Evolutionary conservation across 257 asterid species (phyloP).

Genomic region (Osmanthus fragrans): DNA sequence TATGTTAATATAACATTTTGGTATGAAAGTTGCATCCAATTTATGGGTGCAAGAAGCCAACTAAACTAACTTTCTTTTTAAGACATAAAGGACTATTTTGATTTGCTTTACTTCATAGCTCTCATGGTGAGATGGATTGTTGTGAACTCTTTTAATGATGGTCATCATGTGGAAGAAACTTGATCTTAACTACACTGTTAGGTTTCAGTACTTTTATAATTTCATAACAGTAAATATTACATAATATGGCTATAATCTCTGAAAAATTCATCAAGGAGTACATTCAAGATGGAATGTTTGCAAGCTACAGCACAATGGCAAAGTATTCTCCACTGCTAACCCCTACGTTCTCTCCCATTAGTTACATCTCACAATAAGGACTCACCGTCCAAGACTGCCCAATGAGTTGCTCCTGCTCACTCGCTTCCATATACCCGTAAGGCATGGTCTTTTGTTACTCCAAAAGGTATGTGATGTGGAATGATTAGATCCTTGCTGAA

Average conservation of each 20-base stretch:
- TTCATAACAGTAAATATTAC: not conserved
- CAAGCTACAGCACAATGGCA: not conserved
- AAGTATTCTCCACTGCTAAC: not conserved
- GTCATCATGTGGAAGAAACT: not conserved
- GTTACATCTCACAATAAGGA: not conserved
- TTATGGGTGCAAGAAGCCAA: not conserved
- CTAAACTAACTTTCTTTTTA: not conserved
- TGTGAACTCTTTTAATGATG: not conserved
- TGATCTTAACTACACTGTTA: not conserved
- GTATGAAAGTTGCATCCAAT: not conserved
- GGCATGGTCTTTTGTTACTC: not conserved
- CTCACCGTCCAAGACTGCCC: not conserved
- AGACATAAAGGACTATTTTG: not conserved
- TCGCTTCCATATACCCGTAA: not conserved
- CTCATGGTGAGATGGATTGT: not conserved
- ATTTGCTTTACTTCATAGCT: not conserved
- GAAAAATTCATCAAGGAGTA: not conserved
- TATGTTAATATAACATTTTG: not conserved
- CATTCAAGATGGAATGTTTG: not conserved
- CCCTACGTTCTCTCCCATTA: not conserved
- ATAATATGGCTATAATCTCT: not conserved
- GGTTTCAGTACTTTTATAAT: not conserved
- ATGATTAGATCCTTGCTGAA: not conserved
- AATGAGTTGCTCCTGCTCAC: not conserved
- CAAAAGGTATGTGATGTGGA: not conserved